phyloP scores from a whole-genome alignment of 805 yeast species.

The Blastobotrys attinorum region DNA sequence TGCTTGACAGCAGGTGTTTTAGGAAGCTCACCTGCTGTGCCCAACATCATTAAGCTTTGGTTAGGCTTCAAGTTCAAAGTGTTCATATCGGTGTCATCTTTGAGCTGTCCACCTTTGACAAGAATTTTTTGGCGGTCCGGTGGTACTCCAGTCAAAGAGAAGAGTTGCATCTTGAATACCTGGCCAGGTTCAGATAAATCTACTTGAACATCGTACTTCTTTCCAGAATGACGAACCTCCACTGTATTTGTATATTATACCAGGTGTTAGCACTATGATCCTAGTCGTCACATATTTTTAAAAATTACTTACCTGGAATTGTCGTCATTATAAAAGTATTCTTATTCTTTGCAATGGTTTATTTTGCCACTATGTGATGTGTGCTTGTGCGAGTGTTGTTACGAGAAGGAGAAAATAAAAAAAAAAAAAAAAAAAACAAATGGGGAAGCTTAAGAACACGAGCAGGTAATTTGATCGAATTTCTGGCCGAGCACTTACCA shows the following conservation, averaged over 20 bases:
- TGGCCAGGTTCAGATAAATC: slow-evolving; percentile 49
- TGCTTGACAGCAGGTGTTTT: slow-evolving; percentile 37
- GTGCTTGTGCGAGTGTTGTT: too few relatives aligned
- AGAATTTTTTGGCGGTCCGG: slow-evolving; percentile 82
- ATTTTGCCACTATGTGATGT: too few relatives aligned
- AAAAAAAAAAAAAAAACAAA: too few relatives aligned
- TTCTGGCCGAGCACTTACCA: too few relatives aligned
- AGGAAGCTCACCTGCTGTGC: slow-evolving; percentile 71
- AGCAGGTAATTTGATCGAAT: too few relatives aligned
- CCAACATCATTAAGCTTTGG: slow-evolving; percentile 78
- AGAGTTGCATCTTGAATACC: slow-evolving; percentile 61
- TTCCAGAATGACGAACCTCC: slow-evolving; percentile 61
- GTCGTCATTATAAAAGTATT: slow-evolving; percentile 1
- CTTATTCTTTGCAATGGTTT: too few relatives aligned
- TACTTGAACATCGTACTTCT: slow-evolving; percentile 48
- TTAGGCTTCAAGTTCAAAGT: slow-evolving; percentile 51
- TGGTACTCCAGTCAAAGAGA: slow-evolving; percentile 73
- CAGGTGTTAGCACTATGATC: not conserved
- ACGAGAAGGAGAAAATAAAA: too few relatives aligned
- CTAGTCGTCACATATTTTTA: not conserved
- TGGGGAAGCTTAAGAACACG: too few relatives aligned
- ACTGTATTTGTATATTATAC: slow-evolving; percentile 20
- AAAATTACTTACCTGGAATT: not conserved
- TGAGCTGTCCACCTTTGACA: slow-evolving; percentile 80
- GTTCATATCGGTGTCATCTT: slow-evolving; percentile 54